Evolutionary conservation across 73 alveolate species (phyloP).

Genomic region (Paramecium pentaurelia): DNA sequence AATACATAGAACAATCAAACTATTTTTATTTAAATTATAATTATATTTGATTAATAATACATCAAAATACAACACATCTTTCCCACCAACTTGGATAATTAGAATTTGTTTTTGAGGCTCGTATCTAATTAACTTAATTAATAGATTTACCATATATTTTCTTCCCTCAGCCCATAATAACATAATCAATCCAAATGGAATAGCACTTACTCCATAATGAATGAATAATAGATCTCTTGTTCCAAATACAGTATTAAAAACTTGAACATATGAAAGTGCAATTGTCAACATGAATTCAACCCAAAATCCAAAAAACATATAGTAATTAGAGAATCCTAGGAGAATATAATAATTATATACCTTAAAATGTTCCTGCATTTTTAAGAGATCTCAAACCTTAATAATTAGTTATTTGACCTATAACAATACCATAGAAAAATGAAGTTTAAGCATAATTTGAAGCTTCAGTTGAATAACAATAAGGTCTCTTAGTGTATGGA

Average conservation of each 20-base stretch:
- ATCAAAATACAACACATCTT: slow-evolving; percentile 15
- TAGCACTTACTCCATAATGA: slow-evolving; percentile 74
- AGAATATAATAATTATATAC: not conserved
- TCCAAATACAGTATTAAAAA: slow-evolving; percentile 68
- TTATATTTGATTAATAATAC: not conserved
- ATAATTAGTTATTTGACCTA: slow-evolving; percentile 82
- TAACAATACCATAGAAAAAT: slow-evolving; percentile 79
- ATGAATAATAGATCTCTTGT: slow-evolving; percentile 72
- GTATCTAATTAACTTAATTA: not conserved
- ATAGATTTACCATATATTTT: slow-evolving; percentile 49
- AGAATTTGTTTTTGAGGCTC: not conserved
- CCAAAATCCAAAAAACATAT: slow-evolving; percentile 67
- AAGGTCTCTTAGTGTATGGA: slow-evolving; percentile 5
- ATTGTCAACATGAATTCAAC: slow-evolving; percentile 67
- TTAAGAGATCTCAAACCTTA: slow-evolving; percentile 85
- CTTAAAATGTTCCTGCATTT: slow-evolving; percentile 66
- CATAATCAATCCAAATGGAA: slow-evolving; percentile 68
- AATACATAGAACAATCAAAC: not conserved
- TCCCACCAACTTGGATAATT: slow-evolving; percentile 43
- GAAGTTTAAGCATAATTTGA: slow-evolving; percentile 90
- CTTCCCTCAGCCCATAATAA: slow-evolving; percentile 78
- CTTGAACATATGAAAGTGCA: slow-evolving; percentile 60
- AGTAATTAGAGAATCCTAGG: slow-evolving; percentile 41
- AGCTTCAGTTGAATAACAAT: slow-evolving; percentile 93
- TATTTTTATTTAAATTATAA: not conserved